Base-by-base conservation (phyloP, 371 early-diverging fungal genomes). In the Saksenaea vasiformis region DNA sequence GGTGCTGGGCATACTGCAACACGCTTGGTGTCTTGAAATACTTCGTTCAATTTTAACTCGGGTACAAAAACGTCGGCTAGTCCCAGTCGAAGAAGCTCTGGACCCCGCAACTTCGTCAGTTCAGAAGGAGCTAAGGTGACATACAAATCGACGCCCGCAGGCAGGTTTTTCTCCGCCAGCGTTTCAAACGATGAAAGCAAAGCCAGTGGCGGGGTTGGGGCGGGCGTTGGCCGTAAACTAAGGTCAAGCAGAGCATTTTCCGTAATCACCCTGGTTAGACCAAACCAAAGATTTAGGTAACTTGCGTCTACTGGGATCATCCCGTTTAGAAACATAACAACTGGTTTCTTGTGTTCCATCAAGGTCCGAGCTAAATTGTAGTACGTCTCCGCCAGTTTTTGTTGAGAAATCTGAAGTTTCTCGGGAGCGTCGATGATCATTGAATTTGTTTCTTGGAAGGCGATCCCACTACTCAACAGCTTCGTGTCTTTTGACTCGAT, bases 1-100 rank as follows among this genome's bases (percentile, higher is more conserved):
- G 84, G 82, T 9, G 72, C 66, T 34, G 84, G 79, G 54, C 84
- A 85, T 14, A 78, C 64, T 1, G 82, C 76, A 70, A 79, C 70
- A 1, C 64, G 65, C 14, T 69, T 69, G 7, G 68, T 64, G 5
- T 60, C 66, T 14, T 67, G 61, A 54, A 82, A 70, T 0, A 74
- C 74, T 53, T 85, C 84, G 39, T 72, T 62, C 28, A 78, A 58
- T 39, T 77, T 76, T 8, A 66, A 54, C n/a, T 83, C 85, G 0
- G 87, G 81, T 2, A 86, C 69, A 72, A 86, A 86, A 24, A 72
- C 70, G 64, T 86, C 85, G 0, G 80, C 84, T 19, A 84, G 47
- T 1, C 85, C 85, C 19, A 86, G 60, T 27, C 72, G 64, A 2
- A 81, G 56, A 34, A 86, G 62, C 53, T 86, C 87, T 2, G 87